Evolutionary conservation across 495 filamentous ascomycete species (phyloP), one percentile per base, ranked within the genome.

Genomic region (Mytilinidion resinicola): DNA sequence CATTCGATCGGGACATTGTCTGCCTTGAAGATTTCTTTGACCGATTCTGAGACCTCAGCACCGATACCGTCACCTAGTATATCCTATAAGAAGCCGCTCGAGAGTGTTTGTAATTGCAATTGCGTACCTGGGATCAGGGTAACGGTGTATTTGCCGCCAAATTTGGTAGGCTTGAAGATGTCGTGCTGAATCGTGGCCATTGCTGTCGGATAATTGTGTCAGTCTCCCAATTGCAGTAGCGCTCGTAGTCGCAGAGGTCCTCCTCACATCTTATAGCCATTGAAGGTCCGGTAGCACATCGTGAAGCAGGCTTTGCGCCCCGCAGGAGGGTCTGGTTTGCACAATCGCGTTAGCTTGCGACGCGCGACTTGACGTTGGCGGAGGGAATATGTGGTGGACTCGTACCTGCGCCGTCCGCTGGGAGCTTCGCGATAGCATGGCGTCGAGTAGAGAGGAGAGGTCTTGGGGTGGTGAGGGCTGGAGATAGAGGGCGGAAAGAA

Each of bases 11-110:
- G 93, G 44, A 98, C 95, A 72, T 95, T 97, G 79, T 97, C 92
- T 69, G 91, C 91, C 83, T 96, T 98, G 85, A 96, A 98, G 72
- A 98, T 87, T 48, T 91, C 93, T 82, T 96, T 96, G 62, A 98
- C 91, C 47, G 90, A 92, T 75, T 97, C 93, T 60, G 93, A 90
- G 56, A 97, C 91, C 76, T 98, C 93, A 71, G 90, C 90, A 75
- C 93, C 93, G 69, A 98, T 96, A 77, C 93, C 93, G 71, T 98
- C 93, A 74, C 93, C 85, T 88, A 30, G 21, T 0, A 14, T 34
- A n/a, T 36, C n/a, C 42, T 44, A 50, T 64, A 60, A 61, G 67
- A 56, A 48, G 43, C 17, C 38, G 54, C 21, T 57, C 54, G 60
- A 54, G 46, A 37, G 1, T 49, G 53, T 8, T 39, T 52, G 47